Evolutionary conservation across 164 flowering plant genomes (phyloP), one percentile per base, ranked within the genome.

Genomic region (Malania oleifera): DNA sequence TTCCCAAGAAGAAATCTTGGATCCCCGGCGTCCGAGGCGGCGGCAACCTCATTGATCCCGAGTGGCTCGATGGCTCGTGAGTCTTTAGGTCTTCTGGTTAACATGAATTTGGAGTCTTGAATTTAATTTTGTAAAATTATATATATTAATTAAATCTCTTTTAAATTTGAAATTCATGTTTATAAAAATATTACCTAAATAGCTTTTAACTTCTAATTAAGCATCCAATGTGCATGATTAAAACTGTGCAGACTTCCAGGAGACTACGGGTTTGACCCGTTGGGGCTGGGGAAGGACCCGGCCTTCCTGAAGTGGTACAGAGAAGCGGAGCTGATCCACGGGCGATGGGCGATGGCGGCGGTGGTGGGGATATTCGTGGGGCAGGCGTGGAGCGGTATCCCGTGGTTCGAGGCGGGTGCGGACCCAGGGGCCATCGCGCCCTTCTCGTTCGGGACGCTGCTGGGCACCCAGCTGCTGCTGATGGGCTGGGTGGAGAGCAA

Each of bases 401-500:
- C 98, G 17, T 92, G 98, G 98, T 92, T 89, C 64, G 89, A 92
- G 48, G 97, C 97, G 12, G 98, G 98, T 13, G 98, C 98, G 0
- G 96, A 77, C 71, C 98, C 98, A 0, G 78, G 87, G 20, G 98
- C 96, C 1, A 69, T 89, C n/a, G 96, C 98, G 2, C 96, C 98
- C 4, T 89, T 89, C 83, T 92, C 98, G 23, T 92, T 92, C 62
- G 95, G 95, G 1, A 56, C 96, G 0, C 84, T 92, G 3, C 74
- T 92, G 17, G 98, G 98, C 9, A 92, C 98, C 39, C 98, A 92
- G 60, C 87, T 92, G 34, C 66, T 92, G 27, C 91, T 92, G 38
- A 92, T 92, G 98, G 96, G 98, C 0, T 92, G 98, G 98, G 98
- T 92, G 4, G 98, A 92, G 77, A 85, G 96, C 85, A 92, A 92